These are phyloP conservation scores for Colletotrichum sp. DNA, from an alignment of 2,329 filamentous ascomycete species.

Conservation along the genomic window DNA sequence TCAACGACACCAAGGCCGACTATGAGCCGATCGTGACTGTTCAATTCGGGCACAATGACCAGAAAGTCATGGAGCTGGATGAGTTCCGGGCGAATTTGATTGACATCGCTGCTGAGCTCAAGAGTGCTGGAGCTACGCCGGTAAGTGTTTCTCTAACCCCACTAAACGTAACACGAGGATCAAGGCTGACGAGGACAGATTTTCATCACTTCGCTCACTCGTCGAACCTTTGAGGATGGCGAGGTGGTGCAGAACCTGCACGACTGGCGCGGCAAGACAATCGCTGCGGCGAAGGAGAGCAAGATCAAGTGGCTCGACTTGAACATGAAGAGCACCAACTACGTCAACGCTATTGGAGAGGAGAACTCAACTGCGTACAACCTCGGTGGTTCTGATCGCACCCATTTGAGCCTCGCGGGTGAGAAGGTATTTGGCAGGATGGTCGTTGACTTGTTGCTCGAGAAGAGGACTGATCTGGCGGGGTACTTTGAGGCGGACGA, in stretches of 20 bases:
- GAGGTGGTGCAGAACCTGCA: constrained; percentile 52
- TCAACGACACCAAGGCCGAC: constrained; percentile 40
- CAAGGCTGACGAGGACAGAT: constrained; percentile 32
- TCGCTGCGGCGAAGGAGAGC: constrained; percentile 47
- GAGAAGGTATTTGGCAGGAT: constrained; percentile 62
- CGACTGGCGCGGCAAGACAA: constrained; percentile 49
- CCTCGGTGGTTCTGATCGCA: constrained; percentile 49
- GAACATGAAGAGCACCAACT: constrained; percentile 53
- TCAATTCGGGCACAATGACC: constrained; percentile 69
- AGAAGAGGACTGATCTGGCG: constrained; percentile 21
- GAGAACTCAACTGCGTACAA: constrained; percentile 53
- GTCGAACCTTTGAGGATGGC: constrained; percentile 50
- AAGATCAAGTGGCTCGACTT: constrained; percentile 50
- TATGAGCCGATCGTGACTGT: constrained; percentile 36
- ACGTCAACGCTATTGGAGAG: constrained; percentile 57
- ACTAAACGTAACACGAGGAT: constrained; percentile 4
- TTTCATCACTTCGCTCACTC: constrained; percentile 60
- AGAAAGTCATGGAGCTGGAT: constrained; percentile 54
- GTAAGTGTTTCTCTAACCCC: constrained; percentile 26
- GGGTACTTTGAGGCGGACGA: constrained; percentile 30
- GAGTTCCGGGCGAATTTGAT: constrained; percentile 58
- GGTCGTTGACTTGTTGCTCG: constrained; percentile 57
- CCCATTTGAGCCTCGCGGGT: constrained; percentile 61
- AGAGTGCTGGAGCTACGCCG: constrained; percentile 46
- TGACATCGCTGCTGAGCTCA: constrained; percentile 48